Evolutionary conservation across 495 filamentous ascomycete genomes (phyloP), one percentile per base, ranked within the genome.

Genomic region (Thozetella sp.): DNA sequence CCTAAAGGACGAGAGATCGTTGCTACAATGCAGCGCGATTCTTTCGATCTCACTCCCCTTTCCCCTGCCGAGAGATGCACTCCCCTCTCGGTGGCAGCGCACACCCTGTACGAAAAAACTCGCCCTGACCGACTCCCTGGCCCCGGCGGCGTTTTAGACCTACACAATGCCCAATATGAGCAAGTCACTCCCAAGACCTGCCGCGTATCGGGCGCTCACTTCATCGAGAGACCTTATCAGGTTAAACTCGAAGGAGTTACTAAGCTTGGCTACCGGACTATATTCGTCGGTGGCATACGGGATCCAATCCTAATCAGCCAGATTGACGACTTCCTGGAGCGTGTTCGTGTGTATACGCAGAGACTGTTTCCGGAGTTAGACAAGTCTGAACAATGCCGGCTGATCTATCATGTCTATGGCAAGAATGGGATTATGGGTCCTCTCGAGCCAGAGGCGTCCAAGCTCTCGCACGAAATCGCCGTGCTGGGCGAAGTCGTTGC

Each of bases 91-190:
- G 43, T 48, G 9, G 43, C 43, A 4, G 43, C 43, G n/a, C 43
- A 48, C 43, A 48, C 43, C 6, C 43, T 48, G 43, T 48, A 48
- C 43, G 43, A 48, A 20, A 48, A 48, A n/a, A 48, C 43, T 20
- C 12, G 43, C 4, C 43, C 43, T 10, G 43, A 48, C n/a, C 43
- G n/a, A 48, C 43, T 48, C 3, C 43, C 43, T 4, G 43, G 43
- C 9, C 43, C 43, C 6, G 43, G 43, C 6, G 43, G 43, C n/a
- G 43, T 48, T n/a, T n/a, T 48, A 6, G 6, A 37, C 30, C 30
- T 37, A 6, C 6, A 37, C 30, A 37, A 6, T 15, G 30, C 30
- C 30, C 30, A 15, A 37, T 37, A 37, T 15, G 30, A 37, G 30
- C 30, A 6, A 6, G 30, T 6, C 6, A 15, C 6, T 37, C 6